These are phyloP conservation scores for Candida ovalis DNA, from an alignment of 805 yeast genomes.

Conservation along the genomic window DNA sequence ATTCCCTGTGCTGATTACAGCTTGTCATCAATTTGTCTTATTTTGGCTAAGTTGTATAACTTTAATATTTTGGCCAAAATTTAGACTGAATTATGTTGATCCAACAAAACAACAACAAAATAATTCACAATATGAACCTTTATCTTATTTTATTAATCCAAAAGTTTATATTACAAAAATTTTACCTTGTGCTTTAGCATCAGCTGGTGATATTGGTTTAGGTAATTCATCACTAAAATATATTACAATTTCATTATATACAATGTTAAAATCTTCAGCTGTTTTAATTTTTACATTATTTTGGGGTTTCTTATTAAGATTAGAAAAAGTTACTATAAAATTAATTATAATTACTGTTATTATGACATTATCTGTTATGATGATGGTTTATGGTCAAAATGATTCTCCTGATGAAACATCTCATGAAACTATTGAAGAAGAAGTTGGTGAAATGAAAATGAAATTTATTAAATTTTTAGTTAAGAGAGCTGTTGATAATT, in stretches of 20 bases:
- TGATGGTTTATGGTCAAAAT: slow-evolving; percentile 64
- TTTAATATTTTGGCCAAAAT: slow-evolving; percentile 40
- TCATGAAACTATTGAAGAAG: slow-evolving; percentile 1
- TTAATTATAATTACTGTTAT: slow-evolving; percentile 61
- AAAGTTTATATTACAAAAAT: slow-evolving; percentile 47
- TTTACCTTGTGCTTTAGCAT: slow-evolving; percentile 79
- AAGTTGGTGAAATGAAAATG: slow-evolving; percentile 18
- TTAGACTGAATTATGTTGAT: slow-evolving; percentile 37
- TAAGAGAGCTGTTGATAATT: slow-evolving; percentile 12
- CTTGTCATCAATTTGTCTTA: slow-evolving; percentile 73
- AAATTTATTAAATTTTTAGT: slow-evolving; percentile 13
- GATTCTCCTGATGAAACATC: slow-evolving; percentile 8
- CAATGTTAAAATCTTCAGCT: slow-evolving; percentile 84
- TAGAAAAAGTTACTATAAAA: slow-evolving; percentile 67
- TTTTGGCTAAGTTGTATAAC: slow-evolving; percentile 45
- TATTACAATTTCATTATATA: slow-evolving; percentile 75
- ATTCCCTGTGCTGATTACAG: slow-evolving; percentile 77
- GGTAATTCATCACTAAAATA: slow-evolving; percentile 75
- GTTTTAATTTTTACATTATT: slow-evolving; percentile 73
- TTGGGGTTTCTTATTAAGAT: slow-evolving; percentile 71
- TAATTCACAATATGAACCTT: slow-evolving; percentile 4
- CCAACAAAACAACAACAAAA: slow-evolving; percentile 8
- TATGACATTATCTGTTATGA: slow-evolving; percentile 78
- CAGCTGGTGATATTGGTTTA: slow-evolving; percentile 87
- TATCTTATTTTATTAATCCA: slow-evolving; percentile 27